These are phyloP conservation scores for Aspergillus intermedius DNA, from an alignment of 2,329 filamentous ascomycete species.

Conservation along the genomic window DNA sequence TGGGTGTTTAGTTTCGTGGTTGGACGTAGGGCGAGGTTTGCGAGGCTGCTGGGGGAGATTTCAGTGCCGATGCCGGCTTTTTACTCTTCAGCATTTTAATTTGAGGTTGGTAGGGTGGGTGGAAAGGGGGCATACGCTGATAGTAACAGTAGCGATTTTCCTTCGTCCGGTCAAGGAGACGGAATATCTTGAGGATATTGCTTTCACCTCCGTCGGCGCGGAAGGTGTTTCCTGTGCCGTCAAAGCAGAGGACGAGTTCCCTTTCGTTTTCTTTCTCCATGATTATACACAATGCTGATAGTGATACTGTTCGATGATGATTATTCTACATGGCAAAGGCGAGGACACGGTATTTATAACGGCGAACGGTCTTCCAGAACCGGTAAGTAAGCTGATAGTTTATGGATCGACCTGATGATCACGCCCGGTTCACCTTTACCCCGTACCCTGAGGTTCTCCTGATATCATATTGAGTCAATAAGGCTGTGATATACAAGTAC, in stretches of 20 bases:
- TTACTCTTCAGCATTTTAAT: not conserved
- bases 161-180: slow-evolving; percentile 30
- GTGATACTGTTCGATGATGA: not conserved
- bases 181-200: slow-evolving; percentile 39
- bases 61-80: slow-evolving; percentile 15
- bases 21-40: slow-evolving; percentile 8
- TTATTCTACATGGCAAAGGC: not conserved
- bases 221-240: slow-evolving; percentile 38
- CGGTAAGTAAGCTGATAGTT: not conserved
- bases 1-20: slow-evolving; percentile 4
- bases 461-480: no score
- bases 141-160: slow-evolving; percentile 15
- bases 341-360: not conserved
- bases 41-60: slow-evolving; percentile 7
- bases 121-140: slow-evolving; percentile 9
- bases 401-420: not conserved
- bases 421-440: not conserved
- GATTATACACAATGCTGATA: not conserved
- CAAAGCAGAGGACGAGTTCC: slow-evolving; percentile 31
- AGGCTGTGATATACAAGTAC: no score
- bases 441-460: no score
- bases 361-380: not conserved
- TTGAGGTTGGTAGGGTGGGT: not conserved
- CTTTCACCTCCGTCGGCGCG: slow-evolving; percentile 34
- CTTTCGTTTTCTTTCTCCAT: not conserved